phyloP scores from a whole-genome alignment of 1,284 basidiomycete species.

The Acaromyces ingoldii region DNA sequence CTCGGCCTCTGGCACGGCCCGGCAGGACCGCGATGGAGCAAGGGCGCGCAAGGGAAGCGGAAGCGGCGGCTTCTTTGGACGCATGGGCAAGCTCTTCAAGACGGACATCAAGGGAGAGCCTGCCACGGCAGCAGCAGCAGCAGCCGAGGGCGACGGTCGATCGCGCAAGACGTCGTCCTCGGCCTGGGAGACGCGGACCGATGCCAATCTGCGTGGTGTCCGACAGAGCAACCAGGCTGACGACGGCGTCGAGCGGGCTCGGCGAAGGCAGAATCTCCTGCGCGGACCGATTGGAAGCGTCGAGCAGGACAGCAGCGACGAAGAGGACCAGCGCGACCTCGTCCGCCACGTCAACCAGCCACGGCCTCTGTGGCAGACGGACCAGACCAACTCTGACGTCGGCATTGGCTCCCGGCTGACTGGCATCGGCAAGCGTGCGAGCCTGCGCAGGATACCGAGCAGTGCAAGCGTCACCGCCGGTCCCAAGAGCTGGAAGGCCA shows the following conservation, averaged over 20 bases:
- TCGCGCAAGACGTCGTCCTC: constrained; percentile 8
- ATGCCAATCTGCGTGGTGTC: constrained; percentile 12
- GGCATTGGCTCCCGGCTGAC: constrained; percentile 16
- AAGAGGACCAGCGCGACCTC: constrained; percentile 32
- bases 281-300: background rate
- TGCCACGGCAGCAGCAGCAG: too few relatives aligned
- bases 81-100: constrained; percentile 46
- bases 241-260: background rate
- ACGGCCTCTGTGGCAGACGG: constrained; percentile 16
- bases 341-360: constrained; percentile 41
- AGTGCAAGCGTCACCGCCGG: constrained; percentile 33
- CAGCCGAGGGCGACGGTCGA: background rate
- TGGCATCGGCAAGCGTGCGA: background rate
- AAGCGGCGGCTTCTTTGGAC: constrained; percentile 39
- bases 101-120: constrained; percentile 30
- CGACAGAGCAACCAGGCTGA: constrained; percentile 8
- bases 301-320: constrained; percentile 37
- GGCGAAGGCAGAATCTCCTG: background rate
- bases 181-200: constrained; percentile 26
- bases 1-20: constrained; percentile 8
- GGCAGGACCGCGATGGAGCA: constrained; percentile 3
- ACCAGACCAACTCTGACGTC: constrained; percentile 20
- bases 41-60: constrained; percentile 19
- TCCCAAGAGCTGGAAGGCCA: constrained; percentile 25
- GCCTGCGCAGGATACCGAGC: constrained; percentile 10